These are phyloP conservation scores for Carex scoparia DNA, from an alignment of 176 grass and related monocot genomes.

Conservation along the genomic window DNA sequence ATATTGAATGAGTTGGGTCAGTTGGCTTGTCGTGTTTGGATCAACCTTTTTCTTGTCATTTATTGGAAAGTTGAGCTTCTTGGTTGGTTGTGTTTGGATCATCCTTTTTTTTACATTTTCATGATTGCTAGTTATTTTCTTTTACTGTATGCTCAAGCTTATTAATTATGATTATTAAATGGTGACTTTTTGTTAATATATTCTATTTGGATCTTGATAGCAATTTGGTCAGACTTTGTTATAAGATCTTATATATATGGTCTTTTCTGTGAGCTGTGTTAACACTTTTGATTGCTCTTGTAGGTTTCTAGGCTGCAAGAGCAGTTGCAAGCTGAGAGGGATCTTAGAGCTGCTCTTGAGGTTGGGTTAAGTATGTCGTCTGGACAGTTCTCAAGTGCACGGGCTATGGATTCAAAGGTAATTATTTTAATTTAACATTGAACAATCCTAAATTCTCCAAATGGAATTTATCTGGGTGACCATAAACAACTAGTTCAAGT, in stretches of 20 bases:
- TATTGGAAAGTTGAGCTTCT: not conserved
- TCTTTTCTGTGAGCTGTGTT: conserved; percentile 5
- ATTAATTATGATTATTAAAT: not conserved
- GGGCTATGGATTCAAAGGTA: conserved; percentile 90
- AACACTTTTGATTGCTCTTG: conserved; percentile 21
- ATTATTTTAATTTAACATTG: not conserved
- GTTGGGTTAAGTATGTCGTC: conserved; percentile 97
- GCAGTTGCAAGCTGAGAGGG: conserved; percentile 91
- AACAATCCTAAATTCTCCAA: not conserved
- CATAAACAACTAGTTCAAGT: not conserved
- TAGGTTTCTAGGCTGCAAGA: conserved; percentile 99
- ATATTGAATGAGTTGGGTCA: not conserved
- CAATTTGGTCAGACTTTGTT: not conserved
- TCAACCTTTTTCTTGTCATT: not conserved
- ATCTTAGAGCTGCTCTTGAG: conserved; percentile 95
- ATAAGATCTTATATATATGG: not conserved
- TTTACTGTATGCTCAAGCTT: conserved; percentile 13
- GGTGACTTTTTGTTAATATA: not conserved
- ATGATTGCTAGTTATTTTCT: not conserved
- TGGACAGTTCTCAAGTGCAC: conserved; percentile 66
- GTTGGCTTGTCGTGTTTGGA: not conserved
- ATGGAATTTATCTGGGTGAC: not conserved
- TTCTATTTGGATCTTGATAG: not conserved
- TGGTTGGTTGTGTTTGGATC: not conserved
- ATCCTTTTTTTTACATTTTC: not conserved